Percentiles rank a stretch among this genome's conserved stretches.
Conservation (phyloP, 2,329 filamentous ascomycete genomes). For the Clathrospora elynae region DNA sequence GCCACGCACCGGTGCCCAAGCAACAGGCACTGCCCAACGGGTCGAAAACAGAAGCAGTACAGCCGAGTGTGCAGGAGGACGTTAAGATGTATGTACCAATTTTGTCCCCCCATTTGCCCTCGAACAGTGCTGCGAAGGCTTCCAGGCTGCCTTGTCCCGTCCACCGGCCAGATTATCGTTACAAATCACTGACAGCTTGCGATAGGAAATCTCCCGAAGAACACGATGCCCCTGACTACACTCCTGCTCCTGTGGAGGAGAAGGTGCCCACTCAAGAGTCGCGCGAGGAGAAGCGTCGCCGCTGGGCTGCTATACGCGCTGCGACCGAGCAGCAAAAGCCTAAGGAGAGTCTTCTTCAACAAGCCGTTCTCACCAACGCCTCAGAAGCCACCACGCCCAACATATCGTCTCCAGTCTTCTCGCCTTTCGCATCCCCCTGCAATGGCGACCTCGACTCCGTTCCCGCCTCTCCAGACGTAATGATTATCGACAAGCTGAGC, state of each 20-base stretch:
- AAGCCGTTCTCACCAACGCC: constrained; percentile 69
- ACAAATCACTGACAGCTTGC: constrained; percentile 11
- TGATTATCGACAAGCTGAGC: constrained; percentile 50
- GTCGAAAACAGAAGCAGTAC: constrained; percentile 1
- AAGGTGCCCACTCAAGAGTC: constrained; percentile 37
- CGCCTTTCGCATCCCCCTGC: constrained; percentile 46
- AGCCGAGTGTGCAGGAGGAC: constrained; percentile 17
- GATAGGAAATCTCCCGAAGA: constrained; percentile 23
- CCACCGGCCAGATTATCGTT: no score
- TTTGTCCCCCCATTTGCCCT: not conserved
- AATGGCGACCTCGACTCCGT: constrained; percentile 45
- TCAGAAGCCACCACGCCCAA: constrained; percentile 61
- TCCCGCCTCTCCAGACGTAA: constrained; percentile 48
- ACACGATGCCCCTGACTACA: constrained; percentile 30
- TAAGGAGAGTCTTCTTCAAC: constrained; percentile 67
- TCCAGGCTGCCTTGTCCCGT: no score
- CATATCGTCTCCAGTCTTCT: constrained; percentile 50
- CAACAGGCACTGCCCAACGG: constrained; percentile 11
- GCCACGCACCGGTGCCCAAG: constrained; percentile 11
- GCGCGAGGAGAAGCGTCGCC: constrained; percentile 41
- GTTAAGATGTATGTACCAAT: constrained; percentile 25
- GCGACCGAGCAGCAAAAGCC: constrained; percentile 56
- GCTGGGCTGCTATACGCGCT: constrained; percentile 41
- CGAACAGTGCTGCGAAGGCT: no score
- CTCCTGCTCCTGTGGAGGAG: constrained; percentile 27